Evolutionary conservation across 1,284 basidiomycete genomes (phyloP).

Genomic region (Wallemia hederae): DNA sequence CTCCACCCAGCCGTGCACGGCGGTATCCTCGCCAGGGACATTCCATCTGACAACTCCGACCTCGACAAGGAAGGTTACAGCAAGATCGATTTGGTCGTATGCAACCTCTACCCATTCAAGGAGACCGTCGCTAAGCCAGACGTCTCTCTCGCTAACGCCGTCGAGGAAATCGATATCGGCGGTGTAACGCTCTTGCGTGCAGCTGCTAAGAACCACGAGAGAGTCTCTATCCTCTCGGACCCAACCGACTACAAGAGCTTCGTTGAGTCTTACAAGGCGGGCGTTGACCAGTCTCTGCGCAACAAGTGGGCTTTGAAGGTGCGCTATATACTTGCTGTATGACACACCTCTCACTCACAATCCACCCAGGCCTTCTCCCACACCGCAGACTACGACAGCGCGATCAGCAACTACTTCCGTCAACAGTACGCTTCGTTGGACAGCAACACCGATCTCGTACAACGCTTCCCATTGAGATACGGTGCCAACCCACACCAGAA

Average conservation of each 20-base stretch:
- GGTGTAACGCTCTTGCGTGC: slow-evolving; percentile 93
- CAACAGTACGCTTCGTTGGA: slow-evolving; percentile 72
- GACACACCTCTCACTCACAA: background rate
- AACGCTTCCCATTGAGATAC: slow-evolving; percentile 66
- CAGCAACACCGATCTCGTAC: slow-evolving; percentile 29
- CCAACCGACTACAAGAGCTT: slow-evolving; percentile 76
- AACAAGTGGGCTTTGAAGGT: slow-evolving; percentile 62
- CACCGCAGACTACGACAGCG: slow-evolving; percentile 80
- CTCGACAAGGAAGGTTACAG: slow-evolving; percentile 50
- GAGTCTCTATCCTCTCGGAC: slow-evolving; percentile 73
- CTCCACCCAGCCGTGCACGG: slow-evolving; percentile 97
- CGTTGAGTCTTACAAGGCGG: slow-evolving; percentile 38
- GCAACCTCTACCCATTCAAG: slow-evolving; percentile 96
- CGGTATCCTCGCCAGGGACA: slow-evolving; percentile 76
- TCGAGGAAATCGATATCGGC: slow-evolving; percentile 97
- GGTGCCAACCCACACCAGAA: slow-evolving; percentile 98
- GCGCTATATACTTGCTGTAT: background rate
- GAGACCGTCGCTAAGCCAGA: slow-evolving; percentile 63
- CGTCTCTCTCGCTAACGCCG: slow-evolving; percentile 68
- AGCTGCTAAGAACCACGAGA: slow-evolving; percentile 92
- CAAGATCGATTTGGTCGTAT: slow-evolving; percentile 79
- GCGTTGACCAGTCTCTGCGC: slow-evolving; percentile 37
- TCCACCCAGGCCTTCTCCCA: slow-evolving; percentile 56
- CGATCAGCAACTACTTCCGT: slow-evolving; percentile 88
- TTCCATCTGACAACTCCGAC: slow-evolving; percentile 58